A percentile compares a stretch with the other conserved stretches of the same genome.
Conservation (phyloP, 306 rosid species). For the Vigna radiata region DNA sequence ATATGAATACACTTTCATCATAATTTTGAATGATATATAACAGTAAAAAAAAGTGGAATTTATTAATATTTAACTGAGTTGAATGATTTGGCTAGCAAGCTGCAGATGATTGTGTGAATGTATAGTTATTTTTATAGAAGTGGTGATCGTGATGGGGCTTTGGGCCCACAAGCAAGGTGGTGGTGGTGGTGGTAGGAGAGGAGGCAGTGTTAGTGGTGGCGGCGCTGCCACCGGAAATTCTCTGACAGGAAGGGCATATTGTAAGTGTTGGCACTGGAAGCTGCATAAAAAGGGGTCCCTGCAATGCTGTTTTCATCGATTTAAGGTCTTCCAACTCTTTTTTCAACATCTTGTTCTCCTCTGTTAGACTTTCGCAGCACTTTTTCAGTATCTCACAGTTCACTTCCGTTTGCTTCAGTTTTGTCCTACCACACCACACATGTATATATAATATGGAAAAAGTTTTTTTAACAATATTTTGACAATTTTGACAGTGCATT, state of each 20-base stretch:
- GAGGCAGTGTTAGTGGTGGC: conserved; percentile 35
- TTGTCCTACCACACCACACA: conserved; percentile 58
- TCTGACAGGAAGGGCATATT: conserved; percentile 81
- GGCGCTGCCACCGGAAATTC: conserved; percentile 45
- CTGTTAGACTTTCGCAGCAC: conserved; percentile 68
- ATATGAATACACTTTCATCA: not conserved
- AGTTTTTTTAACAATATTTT: too few species aligned
- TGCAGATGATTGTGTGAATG: conserved; percentile 65
- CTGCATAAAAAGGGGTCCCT: conserved; percentile 57
- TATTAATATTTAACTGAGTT: not conserved
- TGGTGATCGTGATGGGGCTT: conserved; percentile 50
- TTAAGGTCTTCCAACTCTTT: conserved; percentile 85
- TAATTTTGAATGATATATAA: not conserved
- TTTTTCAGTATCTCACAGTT: conserved; percentile 73
- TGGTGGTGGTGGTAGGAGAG: conserved; percentile 35
- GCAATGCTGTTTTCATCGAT: conserved; percentile 46
- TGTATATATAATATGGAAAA: too few species aligned
- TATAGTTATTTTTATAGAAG: conserved; percentile 45
- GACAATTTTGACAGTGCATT: too few species aligned
- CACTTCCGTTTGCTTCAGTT: conserved; percentile 89
- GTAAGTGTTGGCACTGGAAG: conserved; percentile 70
- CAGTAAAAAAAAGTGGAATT: not conserved
- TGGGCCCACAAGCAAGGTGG: conserved; percentile 39
- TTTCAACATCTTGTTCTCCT: conserved; percentile 73
- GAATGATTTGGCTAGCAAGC: conserved; percentile 53